Base-by-base conservation (phyloP, 306 rosid genomes). In the Rosa lucieae region DNA sequence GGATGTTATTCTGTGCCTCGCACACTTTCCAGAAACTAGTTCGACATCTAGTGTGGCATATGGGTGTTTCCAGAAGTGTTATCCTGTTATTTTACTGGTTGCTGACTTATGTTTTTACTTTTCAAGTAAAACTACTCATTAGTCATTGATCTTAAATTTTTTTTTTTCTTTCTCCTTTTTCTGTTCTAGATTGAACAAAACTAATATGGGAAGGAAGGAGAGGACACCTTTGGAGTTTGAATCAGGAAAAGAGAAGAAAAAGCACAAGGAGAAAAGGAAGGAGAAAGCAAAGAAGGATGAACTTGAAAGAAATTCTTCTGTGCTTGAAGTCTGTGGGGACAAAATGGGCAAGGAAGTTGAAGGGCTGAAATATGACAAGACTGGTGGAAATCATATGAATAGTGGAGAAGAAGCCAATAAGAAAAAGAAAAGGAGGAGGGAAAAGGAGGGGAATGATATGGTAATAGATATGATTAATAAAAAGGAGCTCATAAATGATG, bases 241-340 rank as follows among this genome's bases (percentile, higher is more conserved):
- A 40, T 66, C 69, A 7, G 32, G 78, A 58, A 74, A 74, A 58
- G 78, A 58, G 39, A 58, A 55, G 58, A 49, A 51, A 77, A 53
- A 5, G 67, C 49, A 29, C 42, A 78, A 43, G 69, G 44, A 69
- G 70, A 69, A 69, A 5, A 14, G 51, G 76, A 68, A 78, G 37
- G 46, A n/a, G 32, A 23, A 56, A 56, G 63, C 2, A 1, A 56
- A 55, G 26, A 68, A 26, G 40, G 39, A 42, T 58, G 69, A 61
- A 69, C 69, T 52, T 26, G 58, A 18, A 40, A 48, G 46, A 78
- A 69, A 23, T 12, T 67, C 48, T 0, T 23, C 74, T 32, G 11
- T n/a, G 53, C 17, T 37, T 51, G 74, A 77, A 37, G 51, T 21
- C 15, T 23, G 26, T 0, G 62, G 32, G 67, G 74, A 67, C 39